Evolutionary conservation across 2,329 filamentous ascomycete genomes (phyloP).

Genomic region (Elsinoe batatas): DNA sequence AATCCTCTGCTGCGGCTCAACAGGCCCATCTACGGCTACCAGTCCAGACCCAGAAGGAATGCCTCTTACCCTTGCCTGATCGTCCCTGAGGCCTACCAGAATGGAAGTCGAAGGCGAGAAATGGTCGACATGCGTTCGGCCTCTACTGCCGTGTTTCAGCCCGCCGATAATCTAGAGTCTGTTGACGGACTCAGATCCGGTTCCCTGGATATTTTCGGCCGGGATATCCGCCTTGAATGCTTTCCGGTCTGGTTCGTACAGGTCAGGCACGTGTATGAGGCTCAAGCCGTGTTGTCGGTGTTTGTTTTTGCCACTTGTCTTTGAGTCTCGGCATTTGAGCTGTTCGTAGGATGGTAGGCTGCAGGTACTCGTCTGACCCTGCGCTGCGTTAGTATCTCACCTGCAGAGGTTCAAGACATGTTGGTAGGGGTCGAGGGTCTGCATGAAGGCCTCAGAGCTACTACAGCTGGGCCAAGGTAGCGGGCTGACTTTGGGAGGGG

Average conservation of each 20-base stretch:
- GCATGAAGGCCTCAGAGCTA: not conserved
- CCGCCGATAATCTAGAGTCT: not conserved
- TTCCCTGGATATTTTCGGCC: not conserved
- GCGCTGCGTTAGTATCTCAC: not conserved
- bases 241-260: not conserved
- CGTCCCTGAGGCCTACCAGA: not conserved
- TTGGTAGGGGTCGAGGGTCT: not conserved
- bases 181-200: not conserved
- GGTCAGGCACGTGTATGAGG: slow-evolving; percentile 1
- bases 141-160: slow-evolving; percentile 4
- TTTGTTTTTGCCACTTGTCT: not conserved
- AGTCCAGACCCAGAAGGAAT: not conserved
- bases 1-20: slow-evolving; percentile 7
- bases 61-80: not conserved
- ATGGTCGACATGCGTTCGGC: not conserved
- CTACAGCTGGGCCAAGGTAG: too few species aligned
- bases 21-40: not conserved
- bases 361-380: not conserved
- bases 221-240: slow-evolving; percentile 4
- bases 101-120: not conserved
- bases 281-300: slow-evolving; percentile 1
- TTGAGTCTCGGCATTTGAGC: too few species aligned
- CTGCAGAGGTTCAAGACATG: not conserved
- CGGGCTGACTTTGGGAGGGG: too few species aligned
- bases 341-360: not conserved